These are phyloP conservation scores for Ophiostoma tasmaniense DNA, from an alignment of 2,329 filamentous ascomycete species.

Conservation along the genomic window DNA sequence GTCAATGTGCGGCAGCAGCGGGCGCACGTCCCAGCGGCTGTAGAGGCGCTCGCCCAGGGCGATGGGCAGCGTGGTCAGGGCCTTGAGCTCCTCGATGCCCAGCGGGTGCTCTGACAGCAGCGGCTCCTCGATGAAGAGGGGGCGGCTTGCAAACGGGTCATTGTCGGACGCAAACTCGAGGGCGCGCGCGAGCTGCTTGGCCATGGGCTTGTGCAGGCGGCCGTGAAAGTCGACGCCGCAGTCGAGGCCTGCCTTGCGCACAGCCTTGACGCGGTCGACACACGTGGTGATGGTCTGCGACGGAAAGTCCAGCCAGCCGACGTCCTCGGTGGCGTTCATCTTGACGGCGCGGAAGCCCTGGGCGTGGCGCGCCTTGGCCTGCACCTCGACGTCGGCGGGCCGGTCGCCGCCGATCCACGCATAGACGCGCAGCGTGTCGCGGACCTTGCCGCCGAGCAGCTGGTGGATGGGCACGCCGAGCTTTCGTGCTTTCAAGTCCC, in stretches of 20 bases:
- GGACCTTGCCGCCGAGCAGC: conserved; percentile 57
- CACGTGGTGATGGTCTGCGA: conserved; percentile 41
- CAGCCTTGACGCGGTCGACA: conserved; percentile 52
- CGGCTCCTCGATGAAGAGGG: conserved; percentile 60
- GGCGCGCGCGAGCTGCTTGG: conserved; percentile 55
- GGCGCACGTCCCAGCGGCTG: conserved; percentile 57
- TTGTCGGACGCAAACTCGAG: conserved; percentile 37
- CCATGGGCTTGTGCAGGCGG: conserved; percentile 60
- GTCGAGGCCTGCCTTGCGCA: conserved; percentile 56
- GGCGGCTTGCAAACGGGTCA: conserved; percentile 36
- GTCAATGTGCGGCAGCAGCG: conserved; percentile 57
- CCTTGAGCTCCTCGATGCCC: conserved; percentile 49
- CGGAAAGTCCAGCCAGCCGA: conserved; percentile 60
- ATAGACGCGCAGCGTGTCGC: conserved; percentile 56
- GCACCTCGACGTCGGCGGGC: conserved; percentile 50
- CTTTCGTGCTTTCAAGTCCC: conserved; percentile 50
- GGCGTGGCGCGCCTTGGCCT: conserved; percentile 43
- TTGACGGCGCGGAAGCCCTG: conserved; percentile 54
- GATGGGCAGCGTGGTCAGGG: conserved; percentile 50
- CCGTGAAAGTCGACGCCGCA: conserved; percentile 63
- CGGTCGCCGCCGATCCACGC: conserved; percentile 63
- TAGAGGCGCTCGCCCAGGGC: conserved; percentile 58
- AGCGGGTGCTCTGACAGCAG: conserved; percentile 53
- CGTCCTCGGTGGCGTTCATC: conserved; percentile 62
- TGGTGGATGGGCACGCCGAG: conserved; percentile 52